phyloP scores from a whole-genome alignment of 352 stramenopile species.

The Globisporangium barbulae region DNA sequence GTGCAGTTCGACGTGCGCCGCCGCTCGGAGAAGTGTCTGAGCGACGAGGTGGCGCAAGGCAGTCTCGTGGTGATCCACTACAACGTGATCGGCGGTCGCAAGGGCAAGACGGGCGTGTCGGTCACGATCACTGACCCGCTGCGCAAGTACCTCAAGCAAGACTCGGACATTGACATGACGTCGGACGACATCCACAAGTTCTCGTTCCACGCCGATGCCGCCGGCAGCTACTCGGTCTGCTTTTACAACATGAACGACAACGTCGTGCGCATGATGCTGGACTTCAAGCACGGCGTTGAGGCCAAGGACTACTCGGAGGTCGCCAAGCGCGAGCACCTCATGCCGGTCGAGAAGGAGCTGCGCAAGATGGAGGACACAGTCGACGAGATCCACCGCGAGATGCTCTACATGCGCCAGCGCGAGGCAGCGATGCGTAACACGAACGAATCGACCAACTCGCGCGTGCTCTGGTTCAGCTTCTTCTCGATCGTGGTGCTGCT shows the following conservation, averaged over 20 bases:
- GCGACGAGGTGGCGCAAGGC: conserved; percentile 74
- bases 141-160: conserved; percentile 79
- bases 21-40: conserved; percentile 77
- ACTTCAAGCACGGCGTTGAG: conserved; percentile 87
- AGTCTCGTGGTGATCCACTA: conserved; percentile 84
- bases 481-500: conserved; percentile 86
- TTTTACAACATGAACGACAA: conserved; percentile 83
- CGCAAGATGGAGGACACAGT: conserved; percentile 89
- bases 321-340: conserved; percentile 86
- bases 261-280: conserved; percentile 67
- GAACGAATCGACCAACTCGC: conserved; percentile 88
- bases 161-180: conserved; percentile 79
- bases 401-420: conserved; percentile 89
- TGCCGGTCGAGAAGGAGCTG: conserved; percentile 87
- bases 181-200: conserved; percentile 83
- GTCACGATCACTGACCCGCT: conserved; percentile 71
- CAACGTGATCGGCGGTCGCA: conserved; percentile 61
- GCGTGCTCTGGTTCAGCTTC: conserved; percentile 89
- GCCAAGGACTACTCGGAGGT: conserved; percentile 89
- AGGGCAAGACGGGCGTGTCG: conserved; percentile 69
- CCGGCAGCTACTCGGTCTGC: conserved; percentile 74
- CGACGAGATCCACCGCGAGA: conserved; percentile 87
- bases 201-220: conserved; percentile 69
- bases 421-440: conserved; percentile 86
- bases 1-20: conserved; percentile 80